These are phyloP conservation scores for Delonix regia DNA, from an alignment of 306 rosid genomes.

Conservation along the genomic window DNA sequence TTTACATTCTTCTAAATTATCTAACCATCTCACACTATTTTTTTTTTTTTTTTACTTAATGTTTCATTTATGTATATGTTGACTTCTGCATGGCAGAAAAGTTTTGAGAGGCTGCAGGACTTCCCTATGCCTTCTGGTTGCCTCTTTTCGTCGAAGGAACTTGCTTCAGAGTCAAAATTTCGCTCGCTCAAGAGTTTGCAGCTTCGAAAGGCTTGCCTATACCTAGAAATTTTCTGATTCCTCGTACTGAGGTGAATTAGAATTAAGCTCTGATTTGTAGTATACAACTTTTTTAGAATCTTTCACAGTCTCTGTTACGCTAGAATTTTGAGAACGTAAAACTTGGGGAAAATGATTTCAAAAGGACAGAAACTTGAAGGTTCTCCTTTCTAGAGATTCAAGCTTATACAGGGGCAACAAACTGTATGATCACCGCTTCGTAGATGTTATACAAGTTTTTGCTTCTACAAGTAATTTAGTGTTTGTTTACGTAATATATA, in stretches of 20 bases:
- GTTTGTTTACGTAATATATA: too few relatives aligned
- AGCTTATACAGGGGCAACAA: too few relatives aligned
- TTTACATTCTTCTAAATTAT: background rate
- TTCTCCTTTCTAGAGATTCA: too few relatives aligned
- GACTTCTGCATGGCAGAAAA: conserved; percentile 53
- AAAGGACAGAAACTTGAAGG: too few relatives aligned
- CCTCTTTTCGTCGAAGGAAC: conserved; percentile 96
- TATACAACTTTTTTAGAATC: too few relatives aligned
- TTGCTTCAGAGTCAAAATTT: conserved; percentile 76
- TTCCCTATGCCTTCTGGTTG: conserved; percentile 83
- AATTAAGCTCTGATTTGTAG: background rate
- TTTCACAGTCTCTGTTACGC: too few relatives aligned
- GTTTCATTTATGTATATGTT: background rate
- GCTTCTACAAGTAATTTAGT: too few relatives aligned
- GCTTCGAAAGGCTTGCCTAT: conserved; percentile 76
- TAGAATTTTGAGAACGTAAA: background rate
- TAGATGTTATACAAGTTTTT: too few relatives aligned
- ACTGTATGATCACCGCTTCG: too few relatives aligned
- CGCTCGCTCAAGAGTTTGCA: conserved; percentile 81
- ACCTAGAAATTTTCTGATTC: conserved; percentile 83
- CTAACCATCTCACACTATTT: background rate
- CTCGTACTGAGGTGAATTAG: conserved; percentile 88
- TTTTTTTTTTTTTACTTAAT: background rate
- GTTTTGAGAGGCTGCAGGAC: conserved; percentile 59
- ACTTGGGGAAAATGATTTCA: background rate